Conservation (phyloP, 257 asterid species). For the Rhazya stricta region DNA sequence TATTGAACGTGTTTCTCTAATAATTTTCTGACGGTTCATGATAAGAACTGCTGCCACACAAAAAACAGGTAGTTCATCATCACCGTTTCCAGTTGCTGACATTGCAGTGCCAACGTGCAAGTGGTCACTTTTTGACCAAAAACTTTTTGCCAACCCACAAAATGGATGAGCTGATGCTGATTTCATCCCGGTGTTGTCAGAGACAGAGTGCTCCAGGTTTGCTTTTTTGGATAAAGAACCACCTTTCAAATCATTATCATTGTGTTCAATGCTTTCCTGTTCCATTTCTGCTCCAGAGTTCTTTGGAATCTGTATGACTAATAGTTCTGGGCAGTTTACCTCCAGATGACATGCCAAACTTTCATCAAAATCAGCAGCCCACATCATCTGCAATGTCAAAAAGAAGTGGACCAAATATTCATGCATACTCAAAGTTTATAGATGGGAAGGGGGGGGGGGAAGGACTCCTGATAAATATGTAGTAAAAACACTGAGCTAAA, state of each 20-base stretch:
- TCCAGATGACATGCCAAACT: constrained; percentile 57
- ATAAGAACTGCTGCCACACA: constrained; percentile 95
- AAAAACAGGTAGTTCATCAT: constrained; percentile 88
- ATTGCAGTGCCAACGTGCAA: constrained; percentile 42
- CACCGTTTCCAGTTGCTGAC: constrained; percentile 61
- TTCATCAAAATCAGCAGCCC: constrained; percentile 97
- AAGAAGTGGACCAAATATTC: constrained; percentile 6
- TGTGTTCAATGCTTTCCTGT: constrained; percentile 47
- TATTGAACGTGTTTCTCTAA: constrained; percentile 71
- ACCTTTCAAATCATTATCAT: constrained; percentile 34
- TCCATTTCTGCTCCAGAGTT: constrained; percentile 51
- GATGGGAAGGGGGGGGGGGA: background rate
- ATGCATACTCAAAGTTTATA: background rate
- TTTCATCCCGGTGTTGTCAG: constrained; percentile 50
- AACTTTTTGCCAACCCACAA: constrained; percentile 82
- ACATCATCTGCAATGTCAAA: constrained; percentile 71
- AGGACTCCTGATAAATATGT: background rate
- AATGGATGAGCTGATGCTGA: constrained; percentile 56
- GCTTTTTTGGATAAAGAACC: constrained; percentile 44
- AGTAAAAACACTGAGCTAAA: background rate
- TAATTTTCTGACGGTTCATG: constrained; percentile 81
- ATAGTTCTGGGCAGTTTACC: constrained; percentile 65
- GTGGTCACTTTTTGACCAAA: constrained; percentile 69
- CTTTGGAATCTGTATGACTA: constrained; percentile 59
- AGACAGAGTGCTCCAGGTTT: constrained; percentile 37